phyloP scores from a whole-genome alignment of 2,329 filamentous ascomycete species.

The Trichoderma sp. region DNA sequence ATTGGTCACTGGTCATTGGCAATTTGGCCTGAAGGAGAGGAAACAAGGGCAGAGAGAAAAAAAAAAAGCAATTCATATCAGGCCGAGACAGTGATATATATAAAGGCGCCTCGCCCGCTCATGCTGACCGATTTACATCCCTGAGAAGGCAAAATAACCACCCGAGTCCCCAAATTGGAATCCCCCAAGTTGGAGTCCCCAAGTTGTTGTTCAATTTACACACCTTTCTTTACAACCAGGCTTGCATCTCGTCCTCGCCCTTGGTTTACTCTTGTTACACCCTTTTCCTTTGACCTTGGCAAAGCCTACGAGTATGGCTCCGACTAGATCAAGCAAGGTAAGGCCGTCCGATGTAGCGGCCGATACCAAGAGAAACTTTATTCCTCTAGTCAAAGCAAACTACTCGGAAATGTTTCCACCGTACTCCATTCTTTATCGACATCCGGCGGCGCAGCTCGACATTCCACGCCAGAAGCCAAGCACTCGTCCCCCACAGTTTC shows the following conservation, averaged over 20 bases:
- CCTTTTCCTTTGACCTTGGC: not conserved
- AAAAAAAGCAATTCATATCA: conserved; percentile 9
- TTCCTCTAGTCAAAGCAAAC: conserved; percentile 63
- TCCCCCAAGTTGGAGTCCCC: not conserved
- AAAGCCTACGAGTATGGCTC: conserved; percentile 34
- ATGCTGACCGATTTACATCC: conserved; percentile 15
- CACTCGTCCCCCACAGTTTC: conserved; percentile 49
- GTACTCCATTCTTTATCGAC: conserved; percentile 60
- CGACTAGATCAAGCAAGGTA: conserved; percentile 37
- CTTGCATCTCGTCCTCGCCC: not conserved
- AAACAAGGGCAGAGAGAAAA: not conserved
- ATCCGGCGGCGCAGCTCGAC: conserved; percentile 51
- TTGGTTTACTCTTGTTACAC: not conserved
- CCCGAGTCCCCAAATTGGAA: not conserved
- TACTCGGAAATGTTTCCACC: conserved; percentile 57
- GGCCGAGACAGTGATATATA: conserved; percentile 22
- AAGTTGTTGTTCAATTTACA: not conserved
- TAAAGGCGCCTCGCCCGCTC: conserved; percentile 17
- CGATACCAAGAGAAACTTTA: conserved; percentile 70
- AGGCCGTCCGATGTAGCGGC: conserved; percentile 64
- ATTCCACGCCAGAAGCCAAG: conserved; percentile 40
- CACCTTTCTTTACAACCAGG: not conserved
- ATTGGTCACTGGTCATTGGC: not conserved
- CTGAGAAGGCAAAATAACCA: conserved; percentile 5
- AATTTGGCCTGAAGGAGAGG: not conserved